Percentiles rank a stretch among this genome's conserved stretches.
Evolutionary conservation across 129 eudicot genomes (phyloP).

Genomic region (Apium graveolens): DNA sequence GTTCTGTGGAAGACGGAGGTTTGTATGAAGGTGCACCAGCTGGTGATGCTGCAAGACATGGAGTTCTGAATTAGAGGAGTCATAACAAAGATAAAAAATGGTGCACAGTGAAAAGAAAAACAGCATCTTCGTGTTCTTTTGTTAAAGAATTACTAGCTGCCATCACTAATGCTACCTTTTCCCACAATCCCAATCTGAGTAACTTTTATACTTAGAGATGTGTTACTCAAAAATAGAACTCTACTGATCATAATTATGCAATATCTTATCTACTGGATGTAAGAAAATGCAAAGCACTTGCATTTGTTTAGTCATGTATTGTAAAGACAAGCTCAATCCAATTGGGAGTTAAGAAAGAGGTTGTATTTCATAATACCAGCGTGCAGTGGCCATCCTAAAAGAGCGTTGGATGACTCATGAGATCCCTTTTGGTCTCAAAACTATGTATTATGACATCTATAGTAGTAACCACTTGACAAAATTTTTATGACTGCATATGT

Average conservation of each 20-base stretch:
- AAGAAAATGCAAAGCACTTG: neutral
- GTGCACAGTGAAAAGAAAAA: neutral
- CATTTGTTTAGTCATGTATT: neutral
- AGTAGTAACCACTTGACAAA: neutral
- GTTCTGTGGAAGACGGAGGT: slow-evolving; percentile 47
- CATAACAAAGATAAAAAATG: neutral
- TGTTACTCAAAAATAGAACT: neutral
- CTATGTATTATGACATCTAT: neutral
- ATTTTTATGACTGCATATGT: neutral
- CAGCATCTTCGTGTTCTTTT: neutral
- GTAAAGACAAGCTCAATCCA: neutral
- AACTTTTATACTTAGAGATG: neutral
- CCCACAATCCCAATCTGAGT: neutral
- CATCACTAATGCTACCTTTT: neutral
- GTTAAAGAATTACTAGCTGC: neutral
- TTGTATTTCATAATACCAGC: neutral
- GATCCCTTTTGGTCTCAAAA: neutral
- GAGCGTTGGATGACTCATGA: neutral
- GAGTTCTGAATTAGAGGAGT: slow-evolving; percentile 42
- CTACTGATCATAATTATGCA: neutral
- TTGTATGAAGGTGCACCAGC: slow-evolving; percentile 32
- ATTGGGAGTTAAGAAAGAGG: neutral
- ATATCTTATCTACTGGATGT: neutral
- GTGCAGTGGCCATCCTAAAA: neutral
- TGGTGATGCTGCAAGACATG: slow-evolving; percentile 48